Evolutionary conservation across 345 rosid genomes (phyloP), one percentile per base, ranked within the genome.

Genomic region (Populus davidiana): DNA sequence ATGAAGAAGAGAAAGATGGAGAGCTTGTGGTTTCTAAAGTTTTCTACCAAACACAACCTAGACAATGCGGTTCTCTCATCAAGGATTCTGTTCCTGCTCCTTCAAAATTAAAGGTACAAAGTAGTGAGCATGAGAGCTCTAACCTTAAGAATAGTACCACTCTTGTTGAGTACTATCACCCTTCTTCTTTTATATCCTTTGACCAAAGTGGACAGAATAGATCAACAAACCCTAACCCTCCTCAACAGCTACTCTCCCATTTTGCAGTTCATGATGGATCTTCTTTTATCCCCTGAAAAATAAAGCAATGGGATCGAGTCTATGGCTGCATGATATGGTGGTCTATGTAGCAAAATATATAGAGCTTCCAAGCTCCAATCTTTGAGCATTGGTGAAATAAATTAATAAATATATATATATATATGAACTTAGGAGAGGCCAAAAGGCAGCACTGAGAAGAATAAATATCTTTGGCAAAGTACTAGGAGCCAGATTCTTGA

Each of bases 31-130:
- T 95, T 8, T 95, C 99, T 1, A 95, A 95, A 83, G 93, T 95
- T 65, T 95, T 95, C 73, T 95, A 90, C 88, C 99, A 95, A 79
- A 95, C 99, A 83, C 99, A 95, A 77, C 98, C 98, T 70, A 90
- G 98, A 52, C 97, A 94, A 78, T 94, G 98, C 65, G 92, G 91
- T 18, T 71, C 89, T 18, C 67, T 66, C 73, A 73, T 70, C 9
- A 85, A 88, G 70, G 84, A 84, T 69, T 66, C 87, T 61, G 70
- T 81, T 44, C 35, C 85, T 49, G 70, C 80, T 59, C 47, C 86
- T 72, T 61, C 80, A 56, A 83, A 87, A 84, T 73, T 79, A 23
- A 85, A 85, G 72, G 83, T 78, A 47, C 86, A 78, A 76, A 77
- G 35, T 49, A 83, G 80, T 52, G 84, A 77, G 9, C 86, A 81